Conservation (phyloP, 2,329 filamentous ascomycete species). For the Beauveria sp. region DNA sequence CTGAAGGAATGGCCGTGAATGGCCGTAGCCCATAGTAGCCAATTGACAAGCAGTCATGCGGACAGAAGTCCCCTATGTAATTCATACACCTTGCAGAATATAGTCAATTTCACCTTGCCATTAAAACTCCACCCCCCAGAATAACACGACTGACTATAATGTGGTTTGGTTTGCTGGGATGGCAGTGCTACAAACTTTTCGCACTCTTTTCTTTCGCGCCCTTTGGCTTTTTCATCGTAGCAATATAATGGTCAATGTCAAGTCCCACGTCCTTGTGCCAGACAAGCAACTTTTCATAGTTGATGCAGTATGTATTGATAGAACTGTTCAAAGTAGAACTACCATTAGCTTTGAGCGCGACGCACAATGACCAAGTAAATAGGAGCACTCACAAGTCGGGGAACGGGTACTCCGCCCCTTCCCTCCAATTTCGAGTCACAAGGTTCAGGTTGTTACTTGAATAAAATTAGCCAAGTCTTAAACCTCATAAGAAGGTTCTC, state of each 20-base stretch:
- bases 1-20: no score
- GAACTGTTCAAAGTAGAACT: constrained; percentile 16
- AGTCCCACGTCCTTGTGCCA: constrained; percentile 17
- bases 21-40: no score
- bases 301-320: constrained; percentile 26
- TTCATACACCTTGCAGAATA: no score
- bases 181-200: no score
- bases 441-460: background rate
- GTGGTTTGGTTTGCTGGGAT: no score
- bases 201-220: background rate
- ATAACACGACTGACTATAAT: no score
- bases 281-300: constrained; percentile 21
- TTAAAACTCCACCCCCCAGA: no score
- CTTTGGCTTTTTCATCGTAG: constrained; percentile 15
- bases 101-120: no score
- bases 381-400: background rate
- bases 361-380: background rate
- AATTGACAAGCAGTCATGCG: no score
- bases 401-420: background rate
- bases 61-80: no score
- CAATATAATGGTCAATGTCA: constrained; percentile 17
- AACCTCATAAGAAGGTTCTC: background rate
- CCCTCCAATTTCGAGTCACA: background rate
- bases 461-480: background rate
- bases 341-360: background rate